Percentiles rank a stretch among this genome's conserved stretches.
Evolutionary conservation across 805 yeast species (phyloP).

Genomic region (Nakazawaea ernobii): DNA sequence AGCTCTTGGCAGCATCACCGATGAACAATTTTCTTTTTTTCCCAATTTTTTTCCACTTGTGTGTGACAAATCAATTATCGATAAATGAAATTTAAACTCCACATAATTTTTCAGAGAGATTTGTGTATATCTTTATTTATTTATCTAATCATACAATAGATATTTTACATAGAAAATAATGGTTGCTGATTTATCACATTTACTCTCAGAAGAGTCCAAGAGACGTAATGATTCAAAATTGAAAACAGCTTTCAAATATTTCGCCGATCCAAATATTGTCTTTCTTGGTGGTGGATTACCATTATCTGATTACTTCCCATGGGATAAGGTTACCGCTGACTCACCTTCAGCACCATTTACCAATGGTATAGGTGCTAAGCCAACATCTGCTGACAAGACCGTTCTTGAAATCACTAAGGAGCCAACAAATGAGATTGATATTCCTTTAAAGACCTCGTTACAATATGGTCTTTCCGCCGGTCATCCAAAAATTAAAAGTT

Average conservation of each 20-base stretch:
- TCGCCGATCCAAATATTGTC: conserved; percentile 65
- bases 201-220: conserved; percentile 72
- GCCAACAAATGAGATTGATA: conserved; percentile 42
- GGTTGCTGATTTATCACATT: conserved; percentile 56
- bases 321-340: conserved; percentile 65
- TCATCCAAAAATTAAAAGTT: conserved; percentile 60
- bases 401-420: conserved; percentile 34
- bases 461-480: conserved; percentile 91
- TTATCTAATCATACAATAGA: too few species aligned
- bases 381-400: conserved; percentile 28
- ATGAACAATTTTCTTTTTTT: too few species aligned
- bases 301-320: conserved; percentile 85
- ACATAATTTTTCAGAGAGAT: background rate
- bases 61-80: background rate
- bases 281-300: conserved; percentile 97
- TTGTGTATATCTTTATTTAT: too few species aligned
- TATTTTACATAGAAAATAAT: background rate
- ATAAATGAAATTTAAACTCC: background rate
- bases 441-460: conserved; percentile 78
- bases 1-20: too few species aligned
- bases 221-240: conserved; percentile 74
- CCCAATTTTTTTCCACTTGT: background rate
- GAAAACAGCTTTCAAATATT: conserved; percentile 80
- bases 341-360: conserved; percentile 78
- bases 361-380: conserved; percentile 68